Evolutionary conservation across 73 alveolate genomes (phyloP).

Genomic region (Paramecium primaurelia): DNA sequence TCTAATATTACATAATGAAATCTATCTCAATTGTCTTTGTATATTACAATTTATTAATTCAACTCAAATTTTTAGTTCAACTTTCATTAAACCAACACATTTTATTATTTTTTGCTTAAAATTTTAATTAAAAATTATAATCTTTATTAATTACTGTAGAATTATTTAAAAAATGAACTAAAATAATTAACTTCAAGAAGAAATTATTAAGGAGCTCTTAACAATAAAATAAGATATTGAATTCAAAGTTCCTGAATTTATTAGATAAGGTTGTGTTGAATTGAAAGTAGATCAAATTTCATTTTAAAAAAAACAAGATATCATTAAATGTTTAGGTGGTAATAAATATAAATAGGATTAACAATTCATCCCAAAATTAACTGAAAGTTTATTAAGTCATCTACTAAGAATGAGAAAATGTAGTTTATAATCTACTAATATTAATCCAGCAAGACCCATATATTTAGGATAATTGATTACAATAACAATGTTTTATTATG

Average conservation of each 20-base stretch:
- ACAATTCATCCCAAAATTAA: neutral
- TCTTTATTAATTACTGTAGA: neutral
- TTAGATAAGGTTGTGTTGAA: neutral
- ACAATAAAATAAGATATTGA: neutral
- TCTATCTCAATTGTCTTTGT: slow-evolving; percentile 40
- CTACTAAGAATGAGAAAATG: neutral
- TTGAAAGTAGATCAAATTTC: neutral
- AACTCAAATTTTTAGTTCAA: slow-evolving; percentile 41
- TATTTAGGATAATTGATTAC: slow-evolving; percentile 23
- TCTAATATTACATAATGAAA: slow-evolving; percentile 45
- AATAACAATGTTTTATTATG: neutral
- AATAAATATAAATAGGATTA: neutral
- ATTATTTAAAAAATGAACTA: neutral
- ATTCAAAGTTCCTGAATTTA: neutral
- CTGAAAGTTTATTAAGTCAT: neutral
- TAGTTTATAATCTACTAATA: neutral
- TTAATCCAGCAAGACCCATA: neutral
- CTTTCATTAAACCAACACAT: slow-evolving; percentile 42
- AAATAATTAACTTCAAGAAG: neutral
- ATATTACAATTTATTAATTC: slow-evolving; percentile 27
- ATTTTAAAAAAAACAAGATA: neutral
- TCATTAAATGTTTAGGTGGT: neutral
- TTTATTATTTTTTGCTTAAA: slow-evolving; percentile 4
- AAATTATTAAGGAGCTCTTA: neutral
- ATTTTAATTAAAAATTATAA: neutral